phyloP scores from a whole-genome alignment of 2,329 filamentous ascomycete species.

The Mycogone perniciosa region DNA sequence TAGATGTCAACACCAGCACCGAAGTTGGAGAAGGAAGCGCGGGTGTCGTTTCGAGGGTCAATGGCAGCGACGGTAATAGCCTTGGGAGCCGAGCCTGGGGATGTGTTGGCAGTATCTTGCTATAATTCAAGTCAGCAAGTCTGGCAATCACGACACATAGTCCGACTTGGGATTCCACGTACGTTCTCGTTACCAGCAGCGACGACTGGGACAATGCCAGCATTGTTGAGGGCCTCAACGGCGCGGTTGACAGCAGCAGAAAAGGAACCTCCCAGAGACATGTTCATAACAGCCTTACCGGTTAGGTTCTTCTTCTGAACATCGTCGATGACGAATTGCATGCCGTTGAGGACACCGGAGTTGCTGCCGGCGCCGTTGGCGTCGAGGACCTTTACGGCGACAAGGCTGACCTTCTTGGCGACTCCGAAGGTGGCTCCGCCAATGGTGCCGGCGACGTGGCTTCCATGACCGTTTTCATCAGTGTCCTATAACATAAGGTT shows the following conservation, averaged over 20 bases:
- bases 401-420: slow-evolving; percentile 49
- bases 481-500: slow-evolving; percentile 30
- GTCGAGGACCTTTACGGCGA: slow-evolving; percentile 58
- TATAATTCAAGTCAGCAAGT: slow-evolving; percentile 12
- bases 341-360: slow-evolving; percentile 47
- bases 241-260: slow-evolving; percentile 50
- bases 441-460: slow-evolving; percentile 57
- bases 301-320: slow-evolving; percentile 32
- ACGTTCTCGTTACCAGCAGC: slow-evolving; percentile 53
- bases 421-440: slow-evolving; percentile 56
- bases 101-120: slow-evolving; percentile 43
- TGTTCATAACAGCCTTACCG: slow-evolving; percentile 57
- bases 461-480: slow-evolving; percentile 58
- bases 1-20: slow-evolving; percentile 48
- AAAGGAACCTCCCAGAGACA: slow-evolving; percentile 50
- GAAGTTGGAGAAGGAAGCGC: slow-evolving; percentile 54
- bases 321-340: slow-evolving; percentile 49
- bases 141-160: not conserved
- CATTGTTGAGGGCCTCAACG: slow-evolving; percentile 41
- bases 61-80: slow-evolving; percentile 57
- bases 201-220: slow-evolving; percentile 52
- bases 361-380: slow-evolving; percentile 32
- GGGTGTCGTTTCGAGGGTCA: slow-evolving; percentile 41
- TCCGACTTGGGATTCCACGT: slow-evolving; percentile 12
- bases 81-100: slow-evolving; percentile 48